Conservation (phyloP, 1,284 basidiomycete genomes). For the Ceratobasidium sp. region DNA sequence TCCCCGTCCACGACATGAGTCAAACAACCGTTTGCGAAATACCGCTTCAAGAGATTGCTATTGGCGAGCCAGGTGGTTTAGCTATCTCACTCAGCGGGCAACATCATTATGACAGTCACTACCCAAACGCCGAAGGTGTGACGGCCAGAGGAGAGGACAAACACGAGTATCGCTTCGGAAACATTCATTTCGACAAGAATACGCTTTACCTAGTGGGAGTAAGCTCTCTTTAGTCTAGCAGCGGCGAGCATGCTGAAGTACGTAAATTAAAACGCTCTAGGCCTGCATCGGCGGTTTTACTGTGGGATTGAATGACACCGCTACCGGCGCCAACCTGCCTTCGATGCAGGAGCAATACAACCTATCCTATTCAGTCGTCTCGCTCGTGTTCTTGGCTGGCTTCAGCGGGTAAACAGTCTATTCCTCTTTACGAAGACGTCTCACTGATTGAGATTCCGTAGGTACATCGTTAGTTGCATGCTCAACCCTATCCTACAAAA, state of each 20-base stretch:
- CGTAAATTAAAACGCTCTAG: slow-evolving; percentile 15
- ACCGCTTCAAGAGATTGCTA: slow-evolving; percentile 1
- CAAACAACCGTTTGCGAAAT: slow-evolving; percentile 12
- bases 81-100: neutral
- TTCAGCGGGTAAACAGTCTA: slow-evolving; percentile 1
- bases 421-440: neutral
- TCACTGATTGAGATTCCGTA: neutral
- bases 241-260: neutral
- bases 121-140: neutral
- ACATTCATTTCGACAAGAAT: neutral
- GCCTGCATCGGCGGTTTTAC: slow-evolving; percentile 22
- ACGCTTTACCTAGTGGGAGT: slow-evolving; percentile 13
- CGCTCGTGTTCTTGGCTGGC: slow-evolving; percentile 24
- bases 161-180: neutral
- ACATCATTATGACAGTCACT: neutral
- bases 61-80: neutral
- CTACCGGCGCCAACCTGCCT: slow-evolving; percentile 28
- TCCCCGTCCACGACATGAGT: neutral
- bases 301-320: slow-evolving; percentile 10
- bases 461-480: slow-evolving; percentile 19
- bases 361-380: slow-evolving; percentile 23
- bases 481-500: slow-evolving; percentile 27
- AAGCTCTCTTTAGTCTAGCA: neutral
- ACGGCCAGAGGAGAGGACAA: neutral
- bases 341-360: slow-evolving; percentile 26